These are phyloP conservation scores for Geotrichum ghanense DNA, from an alignment of 805 yeast genomes.

Conservation along the genomic window DNA sequence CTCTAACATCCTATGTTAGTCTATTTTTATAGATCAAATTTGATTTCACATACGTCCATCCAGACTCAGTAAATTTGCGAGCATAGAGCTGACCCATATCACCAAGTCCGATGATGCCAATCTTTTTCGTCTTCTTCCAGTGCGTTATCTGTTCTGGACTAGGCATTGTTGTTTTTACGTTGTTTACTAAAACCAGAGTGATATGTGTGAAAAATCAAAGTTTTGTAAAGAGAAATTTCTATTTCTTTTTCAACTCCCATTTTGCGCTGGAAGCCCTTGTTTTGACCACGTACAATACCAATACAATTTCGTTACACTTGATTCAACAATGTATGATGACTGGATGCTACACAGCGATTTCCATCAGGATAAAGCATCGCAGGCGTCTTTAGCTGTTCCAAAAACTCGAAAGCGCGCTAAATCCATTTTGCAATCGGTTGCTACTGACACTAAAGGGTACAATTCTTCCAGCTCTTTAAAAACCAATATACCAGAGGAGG, in stretches of 20 bases:
- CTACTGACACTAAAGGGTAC: conserved; percentile 5
- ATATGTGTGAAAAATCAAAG: background rate
- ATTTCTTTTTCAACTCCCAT: background rate
- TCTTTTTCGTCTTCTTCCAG: conserved; percentile 38
- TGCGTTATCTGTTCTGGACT: conserved; percentile 2
- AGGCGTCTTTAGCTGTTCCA: background rate
- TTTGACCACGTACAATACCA: conserved; percentile 1
- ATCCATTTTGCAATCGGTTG: conserved; percentile 15
- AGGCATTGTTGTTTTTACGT: background rate
- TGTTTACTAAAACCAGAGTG: no score
- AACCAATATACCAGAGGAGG: conserved; percentile 2
- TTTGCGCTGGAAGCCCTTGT: background rate
- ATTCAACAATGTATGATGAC: conserved; percentile 4
- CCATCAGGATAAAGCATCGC: background rate
- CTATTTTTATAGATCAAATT: background rate
- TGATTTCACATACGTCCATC: conserved; percentile 44
- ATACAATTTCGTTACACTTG: no score
- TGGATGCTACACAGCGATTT: conserved; percentile 3
- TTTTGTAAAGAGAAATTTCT: no score
- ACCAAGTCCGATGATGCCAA: conserved; percentile 93
- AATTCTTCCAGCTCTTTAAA: background rate
- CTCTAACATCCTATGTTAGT: conserved; percentile 25
- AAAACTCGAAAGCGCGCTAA: conserved; percentile 4
- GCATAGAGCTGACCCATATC: conserved; percentile 96
- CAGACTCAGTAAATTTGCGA: conserved; percentile 59